These are phyloP conservation scores for Domatiomyces globalis DNA, from an alignment of 2,329 filamentous ascomycete species.

Conservation along the genomic window DNA sequence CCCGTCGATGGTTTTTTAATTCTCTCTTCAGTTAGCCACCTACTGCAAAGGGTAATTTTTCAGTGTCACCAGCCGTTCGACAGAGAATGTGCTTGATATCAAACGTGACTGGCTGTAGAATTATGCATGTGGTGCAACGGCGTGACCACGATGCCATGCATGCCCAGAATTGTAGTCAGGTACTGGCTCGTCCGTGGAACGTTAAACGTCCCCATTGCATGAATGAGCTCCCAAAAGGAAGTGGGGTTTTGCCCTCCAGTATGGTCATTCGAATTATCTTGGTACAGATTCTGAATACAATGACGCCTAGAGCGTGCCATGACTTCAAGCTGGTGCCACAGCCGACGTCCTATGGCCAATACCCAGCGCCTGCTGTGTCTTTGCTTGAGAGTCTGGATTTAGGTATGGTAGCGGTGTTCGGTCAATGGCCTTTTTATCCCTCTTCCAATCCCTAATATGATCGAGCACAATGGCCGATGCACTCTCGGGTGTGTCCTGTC, in stretches of 20 bases:
- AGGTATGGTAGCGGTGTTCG: slow-evolving; percentile 20
- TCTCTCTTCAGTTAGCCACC: not conserved
- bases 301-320: not conserved
- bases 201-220: too few species aligned
- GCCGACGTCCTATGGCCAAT: not conserved
- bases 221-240: not conserved
- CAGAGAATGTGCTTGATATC: not conserved
- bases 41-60: not conserved
- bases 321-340: not conserved
- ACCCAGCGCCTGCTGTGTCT: not conserved
- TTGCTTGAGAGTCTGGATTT: not conserved
- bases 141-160: not conserved
- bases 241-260: too few species aligned
- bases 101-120: not conserved
- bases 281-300: not conserved
- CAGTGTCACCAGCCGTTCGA: not conserved
- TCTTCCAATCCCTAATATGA: slow-evolving; percentile 68
- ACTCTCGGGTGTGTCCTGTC: slow-evolving; percentile 82
- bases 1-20: not conserved
- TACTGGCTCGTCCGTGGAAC: too few species aligned
- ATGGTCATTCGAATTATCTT: not conserved
- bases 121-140: not conserved
- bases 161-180: not conserved
- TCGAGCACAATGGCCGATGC: slow-evolving; percentile 71
- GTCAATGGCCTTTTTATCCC: slow-evolving; percentile 39